Base-by-base conservation (phyloP, 148 eudicot species). In the Nepenthes mirabilis region DNA sequence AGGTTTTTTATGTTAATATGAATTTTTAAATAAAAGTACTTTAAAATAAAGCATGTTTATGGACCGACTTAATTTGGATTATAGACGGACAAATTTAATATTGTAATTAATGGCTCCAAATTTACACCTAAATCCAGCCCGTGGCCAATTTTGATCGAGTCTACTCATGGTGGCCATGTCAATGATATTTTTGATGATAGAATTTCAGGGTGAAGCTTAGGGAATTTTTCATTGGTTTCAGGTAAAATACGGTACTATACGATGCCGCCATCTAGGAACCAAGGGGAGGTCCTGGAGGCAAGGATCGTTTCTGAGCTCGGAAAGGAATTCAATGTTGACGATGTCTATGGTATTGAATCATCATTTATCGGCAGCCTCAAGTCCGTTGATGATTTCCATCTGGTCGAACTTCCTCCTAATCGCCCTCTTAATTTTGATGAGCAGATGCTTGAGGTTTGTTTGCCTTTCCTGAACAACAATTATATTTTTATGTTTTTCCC, bases 241-340 rank as follows among this genome's bases (percentile, higher is more conserved):
- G 99, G 99, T 71, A 94, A 89, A 79, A 86, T 94, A 64, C 95
- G 91, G 11, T 94, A 79, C 51, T 86, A 84, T 68, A 89, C 91
- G 2, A 84, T 86, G 97, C 99, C 99, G 55, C 99, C 99, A 14
- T 48, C 61, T 11, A 80, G 99, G 75, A 81, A 78, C 63, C 72
- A 78, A 66, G 90, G 68, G 33, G 91, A 82, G 62, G 74, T 79
- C 32, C 59, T 77, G 5, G 91, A 84, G 70, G 85, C 80, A 58
- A 82, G 57, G 57, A 89, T 89, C 54, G 95, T 94, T 61, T 33
- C 93, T 10, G 95, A 81, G 74, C 80, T 94, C 10, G 95, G 90
- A 52, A 83, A 79, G 74, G 95, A 82, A 71, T 94, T 94, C 79
- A 89, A 86, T 55, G 67, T 89, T 5, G 91, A 94, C 55, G 95